Base-by-base conservation (phyloP, 495 filamentous ascomycete species). In the Choiromyces venosus region DNA sequence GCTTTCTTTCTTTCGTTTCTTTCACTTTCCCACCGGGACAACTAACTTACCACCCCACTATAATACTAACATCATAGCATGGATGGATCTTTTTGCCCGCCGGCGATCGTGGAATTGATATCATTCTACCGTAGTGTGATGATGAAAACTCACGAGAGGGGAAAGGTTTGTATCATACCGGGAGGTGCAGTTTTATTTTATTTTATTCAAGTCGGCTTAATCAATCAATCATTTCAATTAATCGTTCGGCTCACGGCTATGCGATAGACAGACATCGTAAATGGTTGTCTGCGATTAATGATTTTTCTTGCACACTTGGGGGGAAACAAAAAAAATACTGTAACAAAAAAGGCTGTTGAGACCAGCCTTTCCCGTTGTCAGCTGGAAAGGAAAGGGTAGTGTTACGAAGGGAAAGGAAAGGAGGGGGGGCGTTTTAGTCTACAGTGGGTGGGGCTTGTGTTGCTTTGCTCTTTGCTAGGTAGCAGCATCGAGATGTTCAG, bases 21-120 rank as follows among this genome's bases (percentile, higher is more conserved):
- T 46, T n/a, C n/a, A n/a, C 44, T 18, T 21, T 56, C 46, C 46
- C 46, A 56, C 46, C 46, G 46, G 46, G 46, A 29, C 46, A 56
- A 56, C 46, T 56, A 8, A 56, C 46, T 14, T n/a, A 25, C 46
- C 46, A 56, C 46, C 46, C 46, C 46, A 25, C 46, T 56, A 21
- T 56, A n/a, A n/a, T n/a, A n/a, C n/a, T n/a, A n/a, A n/a, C n/a
- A 12, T 29, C 46, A 56, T 29, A 12, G 46, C 46, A 56, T 29
- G n/a, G 46, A 56, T 29, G n/a, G 46, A 56, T 56, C 46, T 56
- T 56, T 56, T 14, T 56, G 46, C n/a, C 46, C 46, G 46, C n/a
- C 46, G 46, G 46, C 29, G 46, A 56, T 56, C 46, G 46, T 56
- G n/a, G 46, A 56, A 56, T 56, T 56, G n/a, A n/a, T n/a, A n/a